Base-by-base conservation (phyloP, 164 flowering plant species). In the Brasenia schreberi region DNA sequence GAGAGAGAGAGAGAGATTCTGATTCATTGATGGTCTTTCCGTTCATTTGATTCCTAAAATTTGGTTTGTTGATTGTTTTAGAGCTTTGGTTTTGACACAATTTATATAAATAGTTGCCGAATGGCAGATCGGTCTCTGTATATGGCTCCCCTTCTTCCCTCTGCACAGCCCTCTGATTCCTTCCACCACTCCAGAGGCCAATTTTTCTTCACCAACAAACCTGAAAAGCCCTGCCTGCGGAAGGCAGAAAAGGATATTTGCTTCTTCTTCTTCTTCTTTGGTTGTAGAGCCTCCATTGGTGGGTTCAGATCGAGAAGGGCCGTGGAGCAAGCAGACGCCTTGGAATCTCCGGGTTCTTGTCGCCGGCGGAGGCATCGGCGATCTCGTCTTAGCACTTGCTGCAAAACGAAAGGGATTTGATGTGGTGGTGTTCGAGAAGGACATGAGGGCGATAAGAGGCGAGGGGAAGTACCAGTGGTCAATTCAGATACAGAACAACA, bases 281-380 rank as follows among this genome's bases (percentile, higher is more conserved):
- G 56, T 49, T 49, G 56, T 5, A 7, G 56, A 49, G 10, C 56
- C 12, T 49, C 56, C 56, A 14, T 14, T 14, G 16, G 12, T 49
- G 10, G 56, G 16, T 9, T 49, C 56, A 49, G 52, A 60, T 68
- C 64, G 62, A 45, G 44, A 19, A 1, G 18, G 58, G 7, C 27
- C 27, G n/a, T 56, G 67, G 10, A 4, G 53, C 19, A 85, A 77
- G 83, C 56, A 49, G 56, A 49, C 14, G 12, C 56, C 16, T 49
- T 4, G 12, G 18, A 88, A 84, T 72, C 69, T 85, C 39, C 79
- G 80, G 69, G 59, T 95, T 7, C 79, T 95, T 58, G 83, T 95
- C 42, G 99, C 99, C 18, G 99, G 99, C 0, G 99, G 97, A 42
- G 99, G 99, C 66, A 95, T 95, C 44, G 97, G 99, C 3, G 99